Evolutionary conservation across 306 rosid genomes (phyloP).

Genomic region (Vigna unguiculata): DNA sequence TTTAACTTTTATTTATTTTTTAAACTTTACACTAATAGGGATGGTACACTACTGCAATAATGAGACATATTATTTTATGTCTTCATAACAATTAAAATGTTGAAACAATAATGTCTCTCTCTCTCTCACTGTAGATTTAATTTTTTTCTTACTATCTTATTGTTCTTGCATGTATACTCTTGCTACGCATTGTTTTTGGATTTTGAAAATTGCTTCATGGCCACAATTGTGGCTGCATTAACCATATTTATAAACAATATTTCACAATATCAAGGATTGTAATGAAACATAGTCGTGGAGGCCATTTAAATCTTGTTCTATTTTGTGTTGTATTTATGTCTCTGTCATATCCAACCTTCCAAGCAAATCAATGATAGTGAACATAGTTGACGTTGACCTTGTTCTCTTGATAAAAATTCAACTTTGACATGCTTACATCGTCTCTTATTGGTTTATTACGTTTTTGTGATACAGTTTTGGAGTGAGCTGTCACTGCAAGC

Average conservation of each 20-base stretch:
- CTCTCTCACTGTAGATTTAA: not conserved
- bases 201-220: not conserved
- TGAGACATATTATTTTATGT: not conserved
- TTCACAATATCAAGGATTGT: not conserved
- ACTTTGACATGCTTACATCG: slow-evolving; percentile 29
- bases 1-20: not conserved
- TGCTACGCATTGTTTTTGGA: not conserved
- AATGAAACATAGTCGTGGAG: not conserved
- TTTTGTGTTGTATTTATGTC: not conserved
- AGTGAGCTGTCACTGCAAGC: slow-evolving; percentile 72
- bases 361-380: slow-evolving; percentile 30
- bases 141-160: not conserved
- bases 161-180: slow-evolving; percentile 2
- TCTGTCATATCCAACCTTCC: slow-evolving; percentile 11
- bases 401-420: slow-evolving; percentile 29
- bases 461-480: slow-evolving; percentile 80
- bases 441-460: slow-evolving; percentile 45
- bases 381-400: not conserved
- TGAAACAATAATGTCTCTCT: not conserved
- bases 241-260: not conserved
- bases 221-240: not conserved
- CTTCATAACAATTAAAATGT: not conserved
- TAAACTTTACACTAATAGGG: not conserved
- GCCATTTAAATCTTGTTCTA: not conserved
- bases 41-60: not conserved